Evolutionary conservation across 192 early-diverging fungal species (phyloP), one percentile per base, ranked within the genome.

Genomic region (Gryganskiella cystojenkinii): DNA sequence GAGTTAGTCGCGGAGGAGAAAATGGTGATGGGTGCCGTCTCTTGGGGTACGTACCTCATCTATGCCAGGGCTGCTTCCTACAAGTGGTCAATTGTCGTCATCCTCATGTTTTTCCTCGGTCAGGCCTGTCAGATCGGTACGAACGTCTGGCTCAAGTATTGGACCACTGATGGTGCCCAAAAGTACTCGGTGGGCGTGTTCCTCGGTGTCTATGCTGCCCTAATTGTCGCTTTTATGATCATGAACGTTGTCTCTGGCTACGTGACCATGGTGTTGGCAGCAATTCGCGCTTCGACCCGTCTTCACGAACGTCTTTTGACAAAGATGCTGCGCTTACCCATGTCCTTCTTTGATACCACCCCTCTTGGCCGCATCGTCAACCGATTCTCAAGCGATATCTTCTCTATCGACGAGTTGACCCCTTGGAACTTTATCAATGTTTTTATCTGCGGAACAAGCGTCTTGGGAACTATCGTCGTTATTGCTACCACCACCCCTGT

Each of bases 301-400:
- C 79, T 91, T 0, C 92, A 94, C 53, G 72, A 82, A 15, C 64
- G 82, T 25, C 86, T 95, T 80, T 81, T 95, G 64, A 63, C 87
- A 7, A 91, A 85, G 28, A 84, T 94, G 50, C 57, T 93, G 19
- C 86, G 79, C n/a, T 75, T 87, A 1, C 89, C 89, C 24, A 87
- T 87, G 37, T 40, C 37, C 37, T 40, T 40, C 13, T 40, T 40
- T 40, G 37, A 40, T 40, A 40, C 37, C 37, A 40, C 37, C 13
- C 37, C 37, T 27, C 65, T 92, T 0, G 92, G 94, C 14, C 89
- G 94, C 52, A 88, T 96, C 67, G 73, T 96, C 25, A 95, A 98
- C 67, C 92, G 96, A 11, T 96, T 98, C 81, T 91, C 91, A 54
- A 94, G 95, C 71, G 96, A 98, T 79, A 85, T 92, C 60, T 89